Base-by-base conservation (phyloP, 176 grass and related monocot genomes). In the Hsuehochloa calcarea region DNA sequence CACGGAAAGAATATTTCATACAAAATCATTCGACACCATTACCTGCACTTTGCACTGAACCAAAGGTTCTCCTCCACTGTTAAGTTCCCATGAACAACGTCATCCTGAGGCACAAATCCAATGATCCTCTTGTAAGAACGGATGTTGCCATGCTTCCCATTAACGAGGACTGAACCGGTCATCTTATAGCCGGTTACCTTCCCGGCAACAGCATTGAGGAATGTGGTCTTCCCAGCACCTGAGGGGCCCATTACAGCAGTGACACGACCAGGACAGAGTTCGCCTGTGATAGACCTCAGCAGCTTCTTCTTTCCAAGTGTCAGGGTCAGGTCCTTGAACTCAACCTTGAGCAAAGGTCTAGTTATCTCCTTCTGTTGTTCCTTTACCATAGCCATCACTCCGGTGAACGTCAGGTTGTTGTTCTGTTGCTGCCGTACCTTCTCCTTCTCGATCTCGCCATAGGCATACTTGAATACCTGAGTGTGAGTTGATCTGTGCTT, bases 1-100 rank as follows among this genome's bases (percentile, higher is more conserved):
- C 43, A 39, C 11, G 4, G 3, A 5, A 80, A 41, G 23, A 27
- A 37, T 11, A 20, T 40, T 38, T 58, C 6, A 10, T 70, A 37
- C 22, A 0, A 49, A 39, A 85, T 8, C 22, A 50, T 82, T 91
- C 41, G 0, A 37, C 43, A 84, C 9, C 19, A 65, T 86, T 93
- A 98, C 95, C 95, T 98, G 95, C 95, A 98, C 64, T 90, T 95
- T 78, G 95, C 95, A 45, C 93, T 98, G 87, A 98, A 98, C 93
- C 95, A 93, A 77, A 98, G 91, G 68, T 98, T 98, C 79, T 97
- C 95, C 87, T 97, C 95, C 0, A 97, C 95, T 40, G 95, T 95
- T 70, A 97, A 92, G 85, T 97, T 86, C 31, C 95, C 95, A 78
- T 97, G 95, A 87, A 97, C 95, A 64, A 97, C 84, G 60, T 97